Evolutionary conservation across 257 asterid species (phyloP), one percentile per base, ranked within the genome.

Genomic region (Solanum virginianum): DNA sequence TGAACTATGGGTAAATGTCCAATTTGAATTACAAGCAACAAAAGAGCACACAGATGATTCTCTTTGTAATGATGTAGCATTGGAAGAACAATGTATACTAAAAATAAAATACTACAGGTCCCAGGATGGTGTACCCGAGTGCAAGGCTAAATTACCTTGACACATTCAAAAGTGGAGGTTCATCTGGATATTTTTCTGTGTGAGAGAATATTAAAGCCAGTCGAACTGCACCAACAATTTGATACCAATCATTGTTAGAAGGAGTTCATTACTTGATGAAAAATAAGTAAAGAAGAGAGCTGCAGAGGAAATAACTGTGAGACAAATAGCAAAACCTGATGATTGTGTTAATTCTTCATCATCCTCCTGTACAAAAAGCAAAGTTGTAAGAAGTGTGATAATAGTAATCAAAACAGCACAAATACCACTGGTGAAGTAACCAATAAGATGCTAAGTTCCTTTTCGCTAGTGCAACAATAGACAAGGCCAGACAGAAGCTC

Each of bases 121-220:
- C 45, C 5, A 26, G 65, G 65, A 79, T 29, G 47, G 4, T 0
- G n/a, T 16, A 53, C 26, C 65, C 82, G 5, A 16, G 65, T 79
- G 82, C 10, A 53, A 32, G 2, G 4, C 3, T 53, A 53, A 49
- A 9, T 79, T 85, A 95, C 99, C 98, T 95, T 88, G 81, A 89
- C 84, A 93, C 84, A 81, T 26, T 83, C 92, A 97, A 86, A 87
- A 95, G 98, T 26, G 99, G 99, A 81, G 98, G 98, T 88, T 94
- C 99, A 85, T 95, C 99, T 0, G 99, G 99, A 86, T 97, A 95
- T 15, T 89, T 95, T 89, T 94, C 95, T 22, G 99, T 97, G 89
- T 97, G 99, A 0, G 99, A 87, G 91, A 97, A 94, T 79, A 97
- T 88, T 87, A 97, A 91, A 77, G 91, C 98, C 89, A 95, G 87